Evolutionary conservation across 2,329 filamentous ascomycete genomes (phyloP), one percentile per base, ranked within the genome.

Genomic region (Fusarium duplospermum): DNA sequence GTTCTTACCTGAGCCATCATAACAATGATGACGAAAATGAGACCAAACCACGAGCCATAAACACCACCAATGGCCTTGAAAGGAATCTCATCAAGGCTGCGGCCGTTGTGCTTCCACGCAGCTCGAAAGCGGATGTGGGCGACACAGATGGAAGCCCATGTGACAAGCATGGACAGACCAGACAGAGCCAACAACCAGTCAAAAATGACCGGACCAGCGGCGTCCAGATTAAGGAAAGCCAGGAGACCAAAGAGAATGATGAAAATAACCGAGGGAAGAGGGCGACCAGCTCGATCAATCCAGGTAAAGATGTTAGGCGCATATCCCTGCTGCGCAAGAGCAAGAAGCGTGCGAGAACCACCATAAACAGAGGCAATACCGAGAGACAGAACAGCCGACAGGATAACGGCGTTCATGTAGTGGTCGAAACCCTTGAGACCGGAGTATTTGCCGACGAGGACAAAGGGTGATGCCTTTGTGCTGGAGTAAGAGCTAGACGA

Each of bases 171-270:
- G 13, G 88, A 87, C 9, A 93, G 84, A 69, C 89, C 91, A 2
- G 90, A 92, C 10, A 93, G 83, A 8, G 90, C 89, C 31, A 90
- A 85, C 18, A 93, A 87, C 91, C 91, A 93, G 74, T 89, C 86
- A 64, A 93, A 91, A 4, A 92, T 87, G 1, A 83, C 81, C 6
- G 82, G 81, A 36, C 89, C 89, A 2, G 83, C 81, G 0, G 86
- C 80, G 4, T 81, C 82, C 2, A 86, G 78, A 70, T 84, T 85
- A 54, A 89, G 77, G 68, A 85, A 89, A 22, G 84, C 87, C 8
- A 89, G 82, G 6, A 83, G 82, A 33, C 86, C 87, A 66, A 85
- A 87, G 20, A 82, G 71, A 33, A 89, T 80, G 40, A 88, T 81
- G 47, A 86, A 67, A 58, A 82, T 66, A 45, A 88, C 86, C 0